A percentile compares a stretch with the other conserved stretches of the same genome.
These are phyloP conservation scores for Calonectria pseudoreteaudii DNA, from an alignment of 2,329 filamentous ascomycete genomes.

Conservation along the genomic window DNA sequence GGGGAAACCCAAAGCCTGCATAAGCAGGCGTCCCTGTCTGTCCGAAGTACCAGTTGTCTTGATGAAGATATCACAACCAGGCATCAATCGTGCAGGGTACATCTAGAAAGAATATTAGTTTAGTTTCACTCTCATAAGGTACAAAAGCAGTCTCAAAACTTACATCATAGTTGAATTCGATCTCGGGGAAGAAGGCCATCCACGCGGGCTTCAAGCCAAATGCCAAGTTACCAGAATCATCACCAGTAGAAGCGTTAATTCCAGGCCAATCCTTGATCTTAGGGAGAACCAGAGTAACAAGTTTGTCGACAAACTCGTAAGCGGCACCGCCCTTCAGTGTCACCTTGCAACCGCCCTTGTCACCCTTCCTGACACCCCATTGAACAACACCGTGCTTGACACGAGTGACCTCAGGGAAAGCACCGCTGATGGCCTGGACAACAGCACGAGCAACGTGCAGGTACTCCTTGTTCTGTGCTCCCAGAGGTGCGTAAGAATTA, in stretches of 20 bases:
- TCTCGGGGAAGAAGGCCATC: conserved; percentile 89
- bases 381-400: conserved; percentile 77
- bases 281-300: conserved; percentile 90
- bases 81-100: conserved; percentile 78
- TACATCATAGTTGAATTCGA: conserved; percentile 95
- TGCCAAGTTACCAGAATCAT: conserved; percentile 86
- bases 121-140: background rate
- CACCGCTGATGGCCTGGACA: conserved; percentile 86
- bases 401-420: conserved; percentile 76
- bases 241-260: conserved; percentile 73
- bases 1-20: conserved; percentile 64
- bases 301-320: conserved; percentile 90
- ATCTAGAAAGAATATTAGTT: conserved; percentile 53
- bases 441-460: conserved; percentile 87
- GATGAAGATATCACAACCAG: conserved; percentile 85
- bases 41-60: conserved; percentile 89
- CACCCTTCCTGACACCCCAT: conserved; percentile 80
- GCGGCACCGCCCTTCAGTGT: conserved; percentile 84
- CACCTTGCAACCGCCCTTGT: conserved; percentile 80
- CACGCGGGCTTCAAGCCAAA: conserved; percentile 83
- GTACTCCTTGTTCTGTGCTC: conserved; percentile 77
- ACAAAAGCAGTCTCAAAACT: conserved; percentile 52
- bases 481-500: conserved; percentile 78
- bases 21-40: conserved; percentile 82
- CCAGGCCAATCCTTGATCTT: conserved; percentile 97